Evolutionary conservation across 192 early-diverging fungal genomes (phyloP).

Genomic region (Umbelopsis sp.): DNA sequence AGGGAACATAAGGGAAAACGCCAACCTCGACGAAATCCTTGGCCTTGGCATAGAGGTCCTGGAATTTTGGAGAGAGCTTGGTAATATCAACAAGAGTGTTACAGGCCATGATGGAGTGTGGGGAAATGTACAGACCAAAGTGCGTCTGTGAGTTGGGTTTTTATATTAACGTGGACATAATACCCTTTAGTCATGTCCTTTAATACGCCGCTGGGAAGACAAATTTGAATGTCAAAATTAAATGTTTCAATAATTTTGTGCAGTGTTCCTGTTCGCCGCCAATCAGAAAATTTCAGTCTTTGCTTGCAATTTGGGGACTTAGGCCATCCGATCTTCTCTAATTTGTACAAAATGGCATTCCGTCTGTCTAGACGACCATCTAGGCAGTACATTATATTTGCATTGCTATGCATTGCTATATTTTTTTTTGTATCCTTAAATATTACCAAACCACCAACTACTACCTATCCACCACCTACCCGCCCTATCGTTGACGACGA

Average conservation of each 20-base stretch:
- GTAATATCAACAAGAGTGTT: conserved; percentile 35
- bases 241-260: too few species aligned
- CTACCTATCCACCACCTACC: background rate
- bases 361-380: conserved; percentile 3
- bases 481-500: background rate
- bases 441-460: background rate
- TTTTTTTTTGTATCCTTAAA: background rate
- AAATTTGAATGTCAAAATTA: too few species aligned
- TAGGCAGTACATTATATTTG: background rate
- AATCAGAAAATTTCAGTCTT: background rate
- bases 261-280: background rate
- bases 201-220: too few species aligned
- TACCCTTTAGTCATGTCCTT: too few species aligned
- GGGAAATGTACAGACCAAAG: background rate
- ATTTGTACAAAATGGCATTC: conserved; percentile 9
- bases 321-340: background rate
- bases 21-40: conserved; percentile 63
- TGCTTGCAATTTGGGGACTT: background rate
- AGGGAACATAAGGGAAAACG: background rate
- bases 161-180: background rate
- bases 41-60: conserved; percentile 56
- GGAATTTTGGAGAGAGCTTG: conserved; percentile 51
- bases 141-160: background rate
- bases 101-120: conserved; percentile 30
- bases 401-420: background rate